These are phyloP conservation scores for Polygonum aviculare DNA, from an alignment of 148 eudicot genomes.

Conservation along the genomic window DNA sequence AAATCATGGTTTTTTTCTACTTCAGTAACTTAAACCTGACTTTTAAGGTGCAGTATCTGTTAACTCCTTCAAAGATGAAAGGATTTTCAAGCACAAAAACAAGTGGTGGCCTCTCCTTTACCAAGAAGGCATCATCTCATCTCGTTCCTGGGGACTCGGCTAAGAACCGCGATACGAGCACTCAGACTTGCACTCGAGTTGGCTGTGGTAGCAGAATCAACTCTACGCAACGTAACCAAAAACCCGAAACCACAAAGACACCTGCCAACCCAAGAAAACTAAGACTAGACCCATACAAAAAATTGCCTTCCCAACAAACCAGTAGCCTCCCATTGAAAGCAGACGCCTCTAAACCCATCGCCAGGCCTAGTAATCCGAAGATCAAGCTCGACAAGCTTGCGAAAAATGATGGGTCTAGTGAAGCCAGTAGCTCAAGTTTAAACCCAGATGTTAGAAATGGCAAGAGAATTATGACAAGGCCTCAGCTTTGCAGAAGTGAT, in stretches of 20 bases:
- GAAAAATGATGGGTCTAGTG: constrained; percentile 12
- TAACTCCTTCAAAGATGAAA: constrained; percentile 27
- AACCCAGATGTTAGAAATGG: constrained; percentile 24
- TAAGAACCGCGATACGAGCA: constrained; percentile 30
- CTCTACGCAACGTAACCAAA: constrained; percentile 31
- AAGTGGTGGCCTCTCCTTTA: constrained; percentile 30
- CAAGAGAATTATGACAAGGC: constrained; percentile 31
- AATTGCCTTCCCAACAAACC: constrained; percentile 18
- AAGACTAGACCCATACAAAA: constrained; percentile 25
- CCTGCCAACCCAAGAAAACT: constrained; percentile 22
- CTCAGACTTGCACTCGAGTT: constrained; percentile 61
- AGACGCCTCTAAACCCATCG: constrained; percentile 21
- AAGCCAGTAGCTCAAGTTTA: constrained; percentile 28
- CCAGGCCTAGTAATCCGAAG: constrained; percentile 18
- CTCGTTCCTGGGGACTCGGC: constrained; percentile 30
- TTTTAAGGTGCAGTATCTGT: background rate
- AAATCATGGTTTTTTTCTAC: too few relatives aligned
- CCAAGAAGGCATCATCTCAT: constrained; percentile 35
- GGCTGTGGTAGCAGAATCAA: constrained; percentile 72
- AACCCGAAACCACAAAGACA: constrained; percentile 22
- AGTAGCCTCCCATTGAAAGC: background rate
- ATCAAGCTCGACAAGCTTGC: constrained; percentile 17
- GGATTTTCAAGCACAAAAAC: constrained; percentile 41
- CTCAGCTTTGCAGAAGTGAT: constrained; percentile 20
- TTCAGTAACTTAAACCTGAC: too few relatives aligned